Evolutionary conservation across 768 basidiomycete species (phyloP).

Genomic region (Mycena albidolilacea): DNA sequence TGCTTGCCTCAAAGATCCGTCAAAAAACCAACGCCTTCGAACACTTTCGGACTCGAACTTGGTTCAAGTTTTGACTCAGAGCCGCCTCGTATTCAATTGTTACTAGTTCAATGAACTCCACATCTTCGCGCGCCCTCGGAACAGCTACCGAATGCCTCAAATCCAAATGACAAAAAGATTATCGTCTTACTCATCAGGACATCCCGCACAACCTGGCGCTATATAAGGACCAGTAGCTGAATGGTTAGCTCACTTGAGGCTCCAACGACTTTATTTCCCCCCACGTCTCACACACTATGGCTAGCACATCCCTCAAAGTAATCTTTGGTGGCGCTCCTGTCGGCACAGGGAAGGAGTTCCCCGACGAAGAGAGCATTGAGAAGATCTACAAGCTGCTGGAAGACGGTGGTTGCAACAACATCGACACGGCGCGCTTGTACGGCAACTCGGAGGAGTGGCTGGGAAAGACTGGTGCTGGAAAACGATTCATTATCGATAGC

Average conservation of each 20-base stretch:
- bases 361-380: constrained; percentile 1
- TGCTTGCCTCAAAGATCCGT: too few species aligned
- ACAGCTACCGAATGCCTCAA: too few species aligned
- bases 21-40: too few species aligned
- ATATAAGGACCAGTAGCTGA: too few species aligned
- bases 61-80: too few species aligned
- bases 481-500: not conserved
- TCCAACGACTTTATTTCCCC: not conserved
- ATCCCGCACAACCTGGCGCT: too few species aligned
- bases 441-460: not conserved
- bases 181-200: too few species aligned
- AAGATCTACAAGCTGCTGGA: constrained; percentile 2
- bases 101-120: too few species aligned
- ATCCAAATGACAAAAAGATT: too few species aligned
- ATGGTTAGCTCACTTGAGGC: not conserved
- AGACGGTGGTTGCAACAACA: not conserved
- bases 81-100: too few species aligned
- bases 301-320: not conserved
- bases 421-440: constrained; percentile 7
- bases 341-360: not conserved
- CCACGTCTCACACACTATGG: not conserved
- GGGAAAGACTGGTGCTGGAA: not conserved
- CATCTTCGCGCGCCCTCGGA: too few species aligned
- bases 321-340: not conserved
- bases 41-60: too few species aligned